phyloP scores from a whole-genome alignment of 208 protist genomes.

The Leishmania gerbilli region DNA sequence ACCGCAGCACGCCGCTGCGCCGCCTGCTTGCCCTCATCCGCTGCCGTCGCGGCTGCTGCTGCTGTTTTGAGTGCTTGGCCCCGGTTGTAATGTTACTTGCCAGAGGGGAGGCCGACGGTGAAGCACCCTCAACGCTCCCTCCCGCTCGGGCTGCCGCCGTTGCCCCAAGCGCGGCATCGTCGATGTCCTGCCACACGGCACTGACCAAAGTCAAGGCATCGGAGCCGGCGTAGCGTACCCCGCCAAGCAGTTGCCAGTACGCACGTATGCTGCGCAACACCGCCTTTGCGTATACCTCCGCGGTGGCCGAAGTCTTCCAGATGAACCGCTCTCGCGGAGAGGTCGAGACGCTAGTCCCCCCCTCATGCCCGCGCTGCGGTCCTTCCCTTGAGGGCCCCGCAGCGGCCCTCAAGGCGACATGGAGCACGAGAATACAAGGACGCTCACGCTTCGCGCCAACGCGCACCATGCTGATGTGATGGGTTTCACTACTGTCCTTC shows the following conservation, averaged over 20 bases:
- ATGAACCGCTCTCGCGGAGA: conserved; percentile 2
- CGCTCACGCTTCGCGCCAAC: conserved; percentile 32
- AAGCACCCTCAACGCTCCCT: neutral
- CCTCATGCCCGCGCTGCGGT: neutral
- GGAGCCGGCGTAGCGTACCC: conserved; percentile 34
- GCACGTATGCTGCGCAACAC: conserved; percentile 22
- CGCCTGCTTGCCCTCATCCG: conserved; percentile 8
- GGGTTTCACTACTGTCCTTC: neutral
- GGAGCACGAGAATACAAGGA: conserved; percentile 23
- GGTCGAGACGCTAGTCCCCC: neutral
- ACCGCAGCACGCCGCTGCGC: conserved; percentile 32
- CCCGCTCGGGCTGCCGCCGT: neutral
- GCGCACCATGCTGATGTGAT: conserved; percentile 20
- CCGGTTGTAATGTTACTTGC: neutral
- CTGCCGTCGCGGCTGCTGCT: neutral
- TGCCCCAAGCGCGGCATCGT: neutral
- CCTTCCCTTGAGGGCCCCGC: neutral
- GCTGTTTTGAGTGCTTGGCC: neutral
- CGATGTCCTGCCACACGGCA: conserved; percentile 19
- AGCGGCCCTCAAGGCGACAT: conserved; percentile 18
- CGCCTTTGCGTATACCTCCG: conserved; percentile 19
- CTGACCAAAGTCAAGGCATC: conserved; percentile 12
- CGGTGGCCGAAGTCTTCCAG: conserved; percentile 21
- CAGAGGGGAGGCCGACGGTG: neutral
- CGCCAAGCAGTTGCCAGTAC: conserved; percentile 29